phyloP scores from a whole-genome alignment of 768 basidiomycete genomes.

The Lactifluus rugatus region DNA sequence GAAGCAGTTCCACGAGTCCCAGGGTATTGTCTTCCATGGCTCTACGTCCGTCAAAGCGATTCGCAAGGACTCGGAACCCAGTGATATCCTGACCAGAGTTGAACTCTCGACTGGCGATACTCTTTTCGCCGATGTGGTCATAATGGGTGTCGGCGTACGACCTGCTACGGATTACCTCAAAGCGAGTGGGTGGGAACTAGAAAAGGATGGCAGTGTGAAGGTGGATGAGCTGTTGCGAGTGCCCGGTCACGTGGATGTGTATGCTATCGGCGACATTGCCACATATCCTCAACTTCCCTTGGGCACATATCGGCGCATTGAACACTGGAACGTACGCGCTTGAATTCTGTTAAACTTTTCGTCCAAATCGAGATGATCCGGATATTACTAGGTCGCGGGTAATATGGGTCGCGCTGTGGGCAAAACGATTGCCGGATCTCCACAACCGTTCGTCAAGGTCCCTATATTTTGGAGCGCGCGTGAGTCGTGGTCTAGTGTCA shows the following conservation, averaged over 20 bases:
- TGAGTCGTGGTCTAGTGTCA: conserved; percentile 28
- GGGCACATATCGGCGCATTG: conserved; percentile 52
- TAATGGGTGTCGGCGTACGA: conserved; percentile 80
- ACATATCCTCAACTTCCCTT: conserved; percentile 53
- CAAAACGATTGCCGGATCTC: conserved; percentile 47
- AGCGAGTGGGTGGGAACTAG: conserved; percentile 55
- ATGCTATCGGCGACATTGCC: conserved; percentile 78
- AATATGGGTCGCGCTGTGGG: conserved; percentile 84
- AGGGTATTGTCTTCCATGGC: conserved; percentile 84
- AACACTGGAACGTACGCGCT: conserved; percentile 78
- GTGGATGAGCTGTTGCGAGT: conserved; percentile 71
- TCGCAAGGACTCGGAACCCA: conserved; percentile 31
- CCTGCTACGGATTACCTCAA: conserved; percentile 77
- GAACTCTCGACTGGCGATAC: conserved; percentile 30
- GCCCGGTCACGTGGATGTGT: conserved; percentile 42
- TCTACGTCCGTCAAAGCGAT: conserved; percentile 58
- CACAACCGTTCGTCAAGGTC: conserved; percentile 63
- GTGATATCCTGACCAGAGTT: conserved; percentile 44
- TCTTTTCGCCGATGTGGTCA: conserved; percentile 63
- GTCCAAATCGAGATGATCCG: not conserved
- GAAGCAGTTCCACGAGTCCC: conserved; percentile 69
- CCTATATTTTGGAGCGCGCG: conserved; percentile 90
- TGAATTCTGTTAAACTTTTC: not conserved
- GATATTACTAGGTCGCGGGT: conserved; percentile 51
- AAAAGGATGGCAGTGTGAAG: conserved; percentile 66